These are phyloP conservation scores for Micromonas commoda DNA, from an alignment of 139 green algal genomes.

Conservation along the genomic window DNA sequence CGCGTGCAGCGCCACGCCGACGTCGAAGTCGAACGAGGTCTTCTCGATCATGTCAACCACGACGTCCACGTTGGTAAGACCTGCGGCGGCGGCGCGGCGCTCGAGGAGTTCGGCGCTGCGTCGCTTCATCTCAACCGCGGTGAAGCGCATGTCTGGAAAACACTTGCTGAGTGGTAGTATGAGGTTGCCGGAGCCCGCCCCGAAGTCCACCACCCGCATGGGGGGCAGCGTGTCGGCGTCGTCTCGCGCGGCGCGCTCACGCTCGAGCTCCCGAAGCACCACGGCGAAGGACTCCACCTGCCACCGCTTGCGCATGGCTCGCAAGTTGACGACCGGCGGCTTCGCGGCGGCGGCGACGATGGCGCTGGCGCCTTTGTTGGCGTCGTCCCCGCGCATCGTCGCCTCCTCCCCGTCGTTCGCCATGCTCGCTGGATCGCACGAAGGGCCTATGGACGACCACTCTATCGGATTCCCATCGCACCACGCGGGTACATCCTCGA, in stretches of 20 bases:
- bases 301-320: not conserved
- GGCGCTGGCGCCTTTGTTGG: too few species aligned
- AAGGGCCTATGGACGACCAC: not conserved
- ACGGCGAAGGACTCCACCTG: not conserved
- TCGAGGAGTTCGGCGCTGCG: constrained; percentile 42
- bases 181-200: constrained; percentile 54
- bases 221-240: not conserved
- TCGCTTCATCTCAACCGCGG: constrained; percentile 62
- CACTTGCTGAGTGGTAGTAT: constrained; percentile 52
- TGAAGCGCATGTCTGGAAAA: constrained; percentile 48
- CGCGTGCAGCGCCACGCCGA: constrained; percentile 60
- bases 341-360: not conserved
- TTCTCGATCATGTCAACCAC: constrained; percentile 30
- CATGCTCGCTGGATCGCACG: not conserved
- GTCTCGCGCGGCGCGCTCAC: not conserved
- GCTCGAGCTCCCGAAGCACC: not conserved
- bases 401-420: not conserved
- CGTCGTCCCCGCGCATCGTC: too few species aligned
- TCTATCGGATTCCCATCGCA: not conserved
- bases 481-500: not conserved
- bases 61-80: constrained; percentile 43
- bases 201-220: constrained; percentile 56
- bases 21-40: constrained; percentile 48
- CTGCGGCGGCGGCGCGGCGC: constrained; percentile 42
- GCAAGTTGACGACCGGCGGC: not conserved